Percentiles rank a stretch among this genome's conserved stretches.
Evolutionary conservation across 2,329 filamentous ascomycete genomes (phyloP).

Genomic region (Lomentospora prolificans): DNA sequence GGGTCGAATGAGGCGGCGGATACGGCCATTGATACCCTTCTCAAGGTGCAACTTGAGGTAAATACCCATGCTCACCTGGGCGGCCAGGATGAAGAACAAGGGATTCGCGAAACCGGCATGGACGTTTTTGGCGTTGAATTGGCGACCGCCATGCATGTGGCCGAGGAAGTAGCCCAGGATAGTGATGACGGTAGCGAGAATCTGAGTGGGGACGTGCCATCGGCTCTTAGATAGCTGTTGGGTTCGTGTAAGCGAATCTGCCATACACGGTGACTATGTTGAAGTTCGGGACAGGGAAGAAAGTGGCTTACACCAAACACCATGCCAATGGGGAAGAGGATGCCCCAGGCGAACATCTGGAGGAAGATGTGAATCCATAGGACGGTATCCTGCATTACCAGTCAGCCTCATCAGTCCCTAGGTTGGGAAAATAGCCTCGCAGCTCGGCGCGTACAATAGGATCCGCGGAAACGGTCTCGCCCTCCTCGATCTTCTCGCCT

Average conservation of each 20-base stretch:
- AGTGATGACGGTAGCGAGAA: slow-evolving; percentile 63
- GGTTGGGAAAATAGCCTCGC: neutral
- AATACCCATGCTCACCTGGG: slow-evolving; percentile 69
- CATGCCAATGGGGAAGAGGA: slow-evolving; percentile 93
- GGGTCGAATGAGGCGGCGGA: slow-evolving; percentile 61
- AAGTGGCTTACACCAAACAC: slow-evolving; percentile 71
- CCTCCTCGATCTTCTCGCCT: slow-evolving; percentile 53
- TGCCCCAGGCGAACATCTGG: slow-evolving; percentile 77
- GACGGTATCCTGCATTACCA: slow-evolving; percentile 53
- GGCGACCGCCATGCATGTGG: slow-evolving; percentile 78
- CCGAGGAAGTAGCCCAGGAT: slow-evolving; percentile 84
- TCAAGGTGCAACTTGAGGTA: slow-evolving; percentile 88
- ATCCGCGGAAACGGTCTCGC: slow-evolving; percentile 58
- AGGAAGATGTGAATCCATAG: slow-evolving; percentile 92
- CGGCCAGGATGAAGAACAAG: slow-evolving; percentile 68
- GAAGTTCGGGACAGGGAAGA: neutral
- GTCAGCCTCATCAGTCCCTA: slow-evolving; percentile 20
- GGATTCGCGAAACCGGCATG: slow-evolving; percentile 73
- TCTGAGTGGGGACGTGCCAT: slow-evolving; percentile 90
- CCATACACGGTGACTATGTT: no score
- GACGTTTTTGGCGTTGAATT: slow-evolving; percentile 66
- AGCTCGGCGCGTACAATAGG: slow-evolving; percentile 50
- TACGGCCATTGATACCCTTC: slow-evolving; percentile 68
- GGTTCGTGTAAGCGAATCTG: slow-evolving; percentile 4
- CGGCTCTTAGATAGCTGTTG: slow-evolving; percentile 72